Evolutionary conservation across 805 yeast species (phyloP), one percentile per base, ranked within the genome.

Genomic region (Ascoidea tarda): DNA sequence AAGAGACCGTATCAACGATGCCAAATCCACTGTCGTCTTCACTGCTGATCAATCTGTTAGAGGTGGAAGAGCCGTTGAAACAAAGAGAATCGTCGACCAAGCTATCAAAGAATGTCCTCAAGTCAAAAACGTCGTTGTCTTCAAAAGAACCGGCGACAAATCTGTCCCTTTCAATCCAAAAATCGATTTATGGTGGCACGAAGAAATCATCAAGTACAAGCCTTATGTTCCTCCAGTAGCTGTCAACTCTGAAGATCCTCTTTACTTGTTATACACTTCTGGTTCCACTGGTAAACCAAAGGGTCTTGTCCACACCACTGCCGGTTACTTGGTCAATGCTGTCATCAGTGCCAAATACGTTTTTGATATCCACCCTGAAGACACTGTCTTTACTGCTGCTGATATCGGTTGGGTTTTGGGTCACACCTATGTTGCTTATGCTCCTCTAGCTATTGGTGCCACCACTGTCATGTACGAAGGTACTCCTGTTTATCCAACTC

Each of bases 11-110:
- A 83, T 93, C 59, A 76, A 76, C 54, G 96, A 91, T 67, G 97
- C 96, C 33, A 77, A 81, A 63, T 86, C 88, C 56, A 81, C 79
- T 67, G 84, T 87, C 55, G 84, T 91, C 58, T 87, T 93, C 68
- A 91, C 99, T 56, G 84, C 93, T 62, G 97, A 93, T 69, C 96
- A 89, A 71, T 90, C 95, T 57, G 83, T 83, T 69, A 84, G 98
- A 71, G 99, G 98, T 64, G 96, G 96, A 58, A 91, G 88, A 74
- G 80, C 84, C 58, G 87, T 93, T 61, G 83, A 85, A 65, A 88
- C 96, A 62, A 93, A 91, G 70, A 85, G 84, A 66, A 89, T 93
- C 61, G 97, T 91, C 55, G 98, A 91, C 68, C 97, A 90, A 66
- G 98, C 96, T 54, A 75, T 91, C 62, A 79, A 63, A 72, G 14